phyloP scores from a whole-genome alignment of 495 filamentous ascomycete species.

The Talaromyces stipitatus region DNA sequence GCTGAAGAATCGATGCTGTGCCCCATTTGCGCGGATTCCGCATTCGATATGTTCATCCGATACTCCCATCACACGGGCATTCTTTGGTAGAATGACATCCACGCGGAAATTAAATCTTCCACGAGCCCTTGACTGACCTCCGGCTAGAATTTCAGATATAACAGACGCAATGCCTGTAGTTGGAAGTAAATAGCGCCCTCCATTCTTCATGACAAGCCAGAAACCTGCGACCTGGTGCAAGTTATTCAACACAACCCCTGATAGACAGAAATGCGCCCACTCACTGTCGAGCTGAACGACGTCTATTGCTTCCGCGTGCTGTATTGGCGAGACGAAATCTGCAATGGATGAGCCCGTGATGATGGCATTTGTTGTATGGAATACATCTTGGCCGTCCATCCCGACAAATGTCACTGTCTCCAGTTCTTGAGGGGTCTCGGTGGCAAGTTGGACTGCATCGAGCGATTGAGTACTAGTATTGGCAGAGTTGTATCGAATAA shows the following conservation, averaged over 20 bases:
- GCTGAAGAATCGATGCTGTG: slow-evolving; percentile 5
- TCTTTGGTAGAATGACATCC: neutral
- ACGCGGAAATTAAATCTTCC: neutral
- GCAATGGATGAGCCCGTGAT: slow-evolving; percentile 5
- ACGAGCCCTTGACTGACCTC: neutral
- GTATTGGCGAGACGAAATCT: neutral
- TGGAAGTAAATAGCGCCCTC: neutral
- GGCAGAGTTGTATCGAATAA: neutral
- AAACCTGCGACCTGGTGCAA: neutral
- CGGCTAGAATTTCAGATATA: neutral
- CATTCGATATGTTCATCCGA: neutral
- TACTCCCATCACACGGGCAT: slow-evolving; percentile 1
- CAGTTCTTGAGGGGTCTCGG: neutral
- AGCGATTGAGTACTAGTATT: neutral
- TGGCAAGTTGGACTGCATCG: neutral
- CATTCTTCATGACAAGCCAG: neutral
- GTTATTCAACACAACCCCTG: slow-evolving; percentile 1
- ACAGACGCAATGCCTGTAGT: neutral
- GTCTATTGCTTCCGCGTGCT: slow-evolving; percentile 2
- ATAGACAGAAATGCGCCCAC: neutral
- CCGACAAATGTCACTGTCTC: slow-evolving; percentile 1
- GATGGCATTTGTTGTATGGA: neutral
- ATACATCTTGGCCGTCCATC: neutral
- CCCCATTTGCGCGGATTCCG: neutral
- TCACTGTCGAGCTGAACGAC: neutral